Evolutionary conservation across 1,139 yeast species (phyloP).

Genomic region (Hyphopichia wangnamkhiaoensis): DNA sequence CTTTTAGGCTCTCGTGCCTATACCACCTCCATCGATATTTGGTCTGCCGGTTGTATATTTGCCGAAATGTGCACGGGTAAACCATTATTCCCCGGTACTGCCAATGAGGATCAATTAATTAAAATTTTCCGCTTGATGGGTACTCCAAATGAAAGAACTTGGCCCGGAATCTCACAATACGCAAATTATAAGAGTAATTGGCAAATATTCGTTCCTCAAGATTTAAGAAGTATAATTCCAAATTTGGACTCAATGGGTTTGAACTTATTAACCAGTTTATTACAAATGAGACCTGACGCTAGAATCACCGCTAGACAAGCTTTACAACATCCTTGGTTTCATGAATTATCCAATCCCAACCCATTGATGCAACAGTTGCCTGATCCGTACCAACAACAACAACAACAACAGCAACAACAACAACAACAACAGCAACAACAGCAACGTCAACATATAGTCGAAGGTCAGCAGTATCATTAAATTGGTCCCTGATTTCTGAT

Average conservation of each 20-base stretch:
- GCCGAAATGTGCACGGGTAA: constrained; percentile 99
- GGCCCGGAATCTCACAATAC: constrained; percentile 90
- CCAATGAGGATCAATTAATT: constrained; percentile 90
- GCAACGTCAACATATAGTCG: constrained; percentile 8
- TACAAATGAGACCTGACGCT: constrained; percentile 91
- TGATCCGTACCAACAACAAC: constrained; percentile 42
- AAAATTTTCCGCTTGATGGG: constrained; percentile 93
- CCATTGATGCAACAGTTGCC: constrained; percentile 36
- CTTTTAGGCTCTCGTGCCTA: constrained; percentile 91
- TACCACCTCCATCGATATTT: constrained; percentile 94
- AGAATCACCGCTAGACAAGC: constrained; percentile 92
- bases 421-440: constrained; percentile 13
- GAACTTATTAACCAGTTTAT: constrained; percentile 71
- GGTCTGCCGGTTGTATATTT: constrained; percentile 98
- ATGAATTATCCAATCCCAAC: constrained; percentile 60
- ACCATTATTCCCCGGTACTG: constrained; percentile 93
- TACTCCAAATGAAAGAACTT: constrained; percentile 90
- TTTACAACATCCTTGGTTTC: constrained; percentile 93
- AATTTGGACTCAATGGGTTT: constrained; percentile 78
- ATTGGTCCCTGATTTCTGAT: too few relatives aligned
- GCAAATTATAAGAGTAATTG: constrained; percentile 85
- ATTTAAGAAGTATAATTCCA: constrained; percentile 75
- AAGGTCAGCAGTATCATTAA: constrained; percentile 5
- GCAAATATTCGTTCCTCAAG: constrained; percentile 80
- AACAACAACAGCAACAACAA: constrained; percentile 25